A percentile compares a stretch with the other conserved stretches of the same genome.
Evolutionary conservation across 2,329 filamentous ascomycete species (phyloP).

Genomic region (Sporothrix protearum): DNA sequence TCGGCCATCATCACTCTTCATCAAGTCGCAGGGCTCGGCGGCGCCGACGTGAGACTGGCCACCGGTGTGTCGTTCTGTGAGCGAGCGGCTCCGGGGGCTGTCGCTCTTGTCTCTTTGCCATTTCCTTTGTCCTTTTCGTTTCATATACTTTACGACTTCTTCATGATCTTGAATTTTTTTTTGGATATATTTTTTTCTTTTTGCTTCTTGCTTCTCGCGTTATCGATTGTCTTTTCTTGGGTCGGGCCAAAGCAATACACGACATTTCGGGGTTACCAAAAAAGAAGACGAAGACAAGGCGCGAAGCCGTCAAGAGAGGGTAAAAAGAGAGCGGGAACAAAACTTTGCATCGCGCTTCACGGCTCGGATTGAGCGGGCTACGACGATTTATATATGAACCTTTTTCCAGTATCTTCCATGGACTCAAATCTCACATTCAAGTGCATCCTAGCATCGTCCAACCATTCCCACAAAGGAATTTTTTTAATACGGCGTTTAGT

Average conservation of each 20-base stretch:
- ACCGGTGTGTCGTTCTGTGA: constrained; percentile 46
- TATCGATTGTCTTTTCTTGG: neutral
- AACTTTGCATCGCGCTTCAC: neutral
- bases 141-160: neutral
- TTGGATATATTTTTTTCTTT: neutral
- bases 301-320: neutral
- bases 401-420: neutral
- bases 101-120: neutral
- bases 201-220: neutral
- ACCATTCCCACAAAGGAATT: neutral
- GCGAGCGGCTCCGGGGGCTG: neutral
- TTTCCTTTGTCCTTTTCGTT: neutral
- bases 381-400: neutral
- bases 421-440: neutral
- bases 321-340: neutral
- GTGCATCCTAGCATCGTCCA: neutral
- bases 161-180: neutral
- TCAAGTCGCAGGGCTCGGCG: constrained; percentile 36
- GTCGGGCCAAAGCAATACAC: neutral
- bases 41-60: constrained; percentile 35
- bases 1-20: constrained; percentile 33
- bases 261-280: neutral
- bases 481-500: too few relatives aligned
- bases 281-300: neutral
- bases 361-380: neutral